Evolutionary conservation across 148 eudicot genomes (phyloP).

Genomic region (Rhododendron ferrugineum): DNA sequence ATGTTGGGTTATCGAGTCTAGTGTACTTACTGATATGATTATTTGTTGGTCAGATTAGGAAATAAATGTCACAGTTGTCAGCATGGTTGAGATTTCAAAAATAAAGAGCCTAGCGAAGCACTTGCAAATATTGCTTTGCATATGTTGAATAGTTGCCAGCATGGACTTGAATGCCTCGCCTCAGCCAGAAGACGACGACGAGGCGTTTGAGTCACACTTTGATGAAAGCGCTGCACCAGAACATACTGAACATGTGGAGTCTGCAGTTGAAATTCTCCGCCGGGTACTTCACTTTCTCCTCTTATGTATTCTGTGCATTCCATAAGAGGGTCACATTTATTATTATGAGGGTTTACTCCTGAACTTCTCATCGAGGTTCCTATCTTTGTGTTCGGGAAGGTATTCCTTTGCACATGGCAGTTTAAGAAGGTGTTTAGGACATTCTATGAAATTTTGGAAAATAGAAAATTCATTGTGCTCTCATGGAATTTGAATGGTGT

Average conservation of each 20-base stretch:
- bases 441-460: neutral
- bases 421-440: constrained; percentile 32
- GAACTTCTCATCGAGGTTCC: neutral
- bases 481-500: neutral
- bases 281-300: constrained; percentile 48
- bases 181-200: constrained; percentile 88
- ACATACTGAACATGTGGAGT: constrained; percentile 42
- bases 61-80: neutral
- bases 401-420: constrained; percentile 40
- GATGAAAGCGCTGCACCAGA: constrained; percentile 47
- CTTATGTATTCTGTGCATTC: neutral
- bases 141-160: constrained; percentile 38
- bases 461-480: neutral
- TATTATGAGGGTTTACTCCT: neutral
- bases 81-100: neutral
- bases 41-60: neutral
- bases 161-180: constrained; percentile 97
- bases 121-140: constrained; percentile 20
- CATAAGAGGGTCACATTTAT: neutral
- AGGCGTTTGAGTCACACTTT: constrained; percentile 41
- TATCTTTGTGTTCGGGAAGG: constrained; percentile 32
- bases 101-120: constrained; percentile 2
- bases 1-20: neutral
- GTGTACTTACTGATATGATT: neutral
- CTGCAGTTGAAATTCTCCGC: constrained; percentile 58